These are phyloP conservation scores for Coelastrella sp. DNA, from an alignment of 139 green algal species.

Conservation along the genomic window DNA sequence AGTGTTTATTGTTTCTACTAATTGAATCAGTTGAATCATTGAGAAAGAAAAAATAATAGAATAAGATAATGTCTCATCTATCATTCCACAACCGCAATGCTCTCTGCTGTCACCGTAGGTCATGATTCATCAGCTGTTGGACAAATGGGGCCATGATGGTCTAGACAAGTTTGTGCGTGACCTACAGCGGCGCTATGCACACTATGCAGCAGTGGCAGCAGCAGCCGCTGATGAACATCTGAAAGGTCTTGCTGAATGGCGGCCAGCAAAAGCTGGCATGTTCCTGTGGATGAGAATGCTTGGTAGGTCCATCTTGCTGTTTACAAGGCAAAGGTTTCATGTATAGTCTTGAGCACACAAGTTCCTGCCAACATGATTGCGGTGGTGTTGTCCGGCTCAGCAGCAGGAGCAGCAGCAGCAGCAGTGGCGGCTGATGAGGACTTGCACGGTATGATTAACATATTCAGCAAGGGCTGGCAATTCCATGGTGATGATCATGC, in stretches of 20 bases:
- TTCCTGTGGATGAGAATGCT: slow-evolving; percentile 38
- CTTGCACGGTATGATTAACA: no score
- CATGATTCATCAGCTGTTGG: slow-evolving; percentile 20
- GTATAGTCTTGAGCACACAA: neutral
- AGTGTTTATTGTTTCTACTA: no score
- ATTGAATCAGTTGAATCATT: neutral
- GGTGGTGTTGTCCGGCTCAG: neutral
- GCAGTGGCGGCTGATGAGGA: no score
- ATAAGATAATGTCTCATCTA: neutral
- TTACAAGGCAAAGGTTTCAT: neutral
- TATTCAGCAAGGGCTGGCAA: no score
- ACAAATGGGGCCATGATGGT: neutral
- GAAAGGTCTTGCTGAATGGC: slow-evolving; percentile 17
- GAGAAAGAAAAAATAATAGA: neutral
- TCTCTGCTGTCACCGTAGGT: slow-evolving; percentile 35
- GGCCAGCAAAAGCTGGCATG: slow-evolving; percentile 25
- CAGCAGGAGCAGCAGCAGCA: no score
- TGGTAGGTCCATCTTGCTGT: neutral
- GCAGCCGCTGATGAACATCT: slow-evolving; percentile 38
- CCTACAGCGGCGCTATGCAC: slow-evolving; percentile 31
- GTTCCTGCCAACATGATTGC: neutral
- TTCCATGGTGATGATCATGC: no score
- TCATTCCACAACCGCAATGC: neutral
- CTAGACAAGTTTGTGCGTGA: slow-evolving; percentile 14
- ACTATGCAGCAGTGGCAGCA: neutral